A percentile compares a stretch with the other conserved stretches of the same genome.
Evolutionary conservation across 1,139 yeast genomes (phyloP).

Genomic region (Nakaseomyces kungkrabaensis): DNA sequence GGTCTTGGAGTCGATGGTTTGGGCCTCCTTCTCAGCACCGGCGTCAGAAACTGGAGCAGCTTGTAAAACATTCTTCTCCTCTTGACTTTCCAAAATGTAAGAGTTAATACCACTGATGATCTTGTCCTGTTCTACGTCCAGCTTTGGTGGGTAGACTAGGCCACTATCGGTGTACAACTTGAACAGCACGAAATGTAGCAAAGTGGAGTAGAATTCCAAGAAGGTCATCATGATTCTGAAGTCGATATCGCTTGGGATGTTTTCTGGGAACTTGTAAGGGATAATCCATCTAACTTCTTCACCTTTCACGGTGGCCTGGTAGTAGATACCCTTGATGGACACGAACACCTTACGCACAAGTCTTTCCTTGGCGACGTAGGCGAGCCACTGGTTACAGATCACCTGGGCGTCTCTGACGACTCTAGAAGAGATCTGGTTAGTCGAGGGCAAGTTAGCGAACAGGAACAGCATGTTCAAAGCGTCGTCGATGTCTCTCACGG

Average conservation of each 20-base stretch:
- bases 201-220: conserved; percentile 87
- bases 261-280: conserved; percentile 94
- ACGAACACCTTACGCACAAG: conserved; percentile 83
- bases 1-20: conserved; percentile 27
- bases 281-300: conserved; percentile 94
- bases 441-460: conserved; percentile 91
- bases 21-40: conserved; percentile 26
- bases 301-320: conserved; percentile 82
- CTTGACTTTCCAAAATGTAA: conserved; percentile 57
- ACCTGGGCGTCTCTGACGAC: conserved; percentile 80
- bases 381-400: conserved; percentile 91
- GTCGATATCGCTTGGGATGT: conserved; percentile 88
- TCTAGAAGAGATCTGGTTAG: conserved; percentile 67
- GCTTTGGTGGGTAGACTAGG: conserved; percentile 83
- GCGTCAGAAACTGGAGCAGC: conserved; percentile 15
- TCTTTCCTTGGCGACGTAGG: conserved; percentile 80
- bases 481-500: conserved; percentile 87
- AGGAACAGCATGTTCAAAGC: conserved; percentile 90
- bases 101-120: conserved; percentile 87
- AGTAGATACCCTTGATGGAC: conserved; percentile 93
- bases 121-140: conserved; percentile 60
- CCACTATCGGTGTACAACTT: conserved; percentile 78
- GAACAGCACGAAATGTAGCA: conserved; percentile 77
- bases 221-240: conserved; percentile 95
- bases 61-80: conserved; percentile 38